Conservation (phyloP, 768 basidiomycete genomes). For the Gelatoporia subvermispora region DNA sequence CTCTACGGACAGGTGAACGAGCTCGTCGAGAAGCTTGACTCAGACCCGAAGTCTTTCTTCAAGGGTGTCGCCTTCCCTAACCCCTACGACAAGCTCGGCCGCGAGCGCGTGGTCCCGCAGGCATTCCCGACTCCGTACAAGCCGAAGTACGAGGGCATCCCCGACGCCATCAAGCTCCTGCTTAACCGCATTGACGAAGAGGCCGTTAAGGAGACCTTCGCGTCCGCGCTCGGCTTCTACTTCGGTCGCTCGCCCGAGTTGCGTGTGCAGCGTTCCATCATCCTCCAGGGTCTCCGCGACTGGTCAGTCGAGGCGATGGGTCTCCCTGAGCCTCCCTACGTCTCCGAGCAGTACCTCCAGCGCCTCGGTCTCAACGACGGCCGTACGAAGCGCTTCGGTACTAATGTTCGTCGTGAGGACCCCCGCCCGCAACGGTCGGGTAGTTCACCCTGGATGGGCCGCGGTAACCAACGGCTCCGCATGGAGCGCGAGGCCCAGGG, state of each 20-base stretch:
- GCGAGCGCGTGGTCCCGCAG: constrained; percentile 7
- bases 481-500: too few relatives aligned
- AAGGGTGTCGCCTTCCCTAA: not conserved
- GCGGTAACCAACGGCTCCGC: not conserved
- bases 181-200: constrained; percentile 38
- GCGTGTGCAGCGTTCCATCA: constrained; percentile 34
- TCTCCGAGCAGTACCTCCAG: constrained; percentile 44
- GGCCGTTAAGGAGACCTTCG: constrained; percentile 56
- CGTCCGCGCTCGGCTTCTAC: constrained; percentile 72
- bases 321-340: constrained; percentile 43
- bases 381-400: not conserved
- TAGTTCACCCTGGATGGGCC: not conserved
- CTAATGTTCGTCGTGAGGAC: not conserved
- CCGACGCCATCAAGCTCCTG: constrained; percentile 27
- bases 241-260: constrained; percentile 45
- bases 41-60: constrained; percentile 33
- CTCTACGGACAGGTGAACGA: constrained; percentile 40
- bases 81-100: not conserved
- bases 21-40: constrained; percentile 47
- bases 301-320: constrained; percentile 61
- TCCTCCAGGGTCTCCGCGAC: constrained; percentile 53
- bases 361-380: constrained; percentile 28
- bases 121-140: constrained; percentile 9
- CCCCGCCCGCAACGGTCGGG: not conserved
- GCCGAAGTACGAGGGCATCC: constrained; percentile 21